phyloP scores from a whole-genome alignment of 306 rosid genomes.

The Quercus cerris region DNA sequence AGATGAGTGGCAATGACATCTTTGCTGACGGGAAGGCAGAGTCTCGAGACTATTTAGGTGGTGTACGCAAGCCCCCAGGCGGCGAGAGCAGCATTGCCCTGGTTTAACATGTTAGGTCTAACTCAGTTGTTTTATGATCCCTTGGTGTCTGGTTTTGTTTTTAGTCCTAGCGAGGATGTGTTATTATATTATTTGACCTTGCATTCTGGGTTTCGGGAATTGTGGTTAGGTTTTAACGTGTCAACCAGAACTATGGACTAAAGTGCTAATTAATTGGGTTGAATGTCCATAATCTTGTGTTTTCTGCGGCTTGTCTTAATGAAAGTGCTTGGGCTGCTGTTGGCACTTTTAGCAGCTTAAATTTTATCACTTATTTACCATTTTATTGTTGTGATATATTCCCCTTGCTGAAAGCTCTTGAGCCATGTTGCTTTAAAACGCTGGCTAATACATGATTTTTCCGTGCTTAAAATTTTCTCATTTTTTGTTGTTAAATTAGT shows the following conservation, averaged over 20 bases:
- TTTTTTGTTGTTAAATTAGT: no score
- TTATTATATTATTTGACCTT: conserved; percentile 71
- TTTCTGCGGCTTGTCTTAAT: conserved; percentile 43
- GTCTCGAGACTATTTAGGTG: conserved; percentile 87
- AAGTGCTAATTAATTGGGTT: conserved; percentile 87
- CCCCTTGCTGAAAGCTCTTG: no score
- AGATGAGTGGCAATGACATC: conserved; percentile 90
- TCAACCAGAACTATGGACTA: conserved; percentile 50
- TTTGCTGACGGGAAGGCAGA: conserved; percentile 96
- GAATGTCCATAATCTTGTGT: conserved; percentile 65
- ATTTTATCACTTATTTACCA: neutral
- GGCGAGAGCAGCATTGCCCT: conserved; percentile 99
- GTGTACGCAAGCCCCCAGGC: conserved; percentile 98
- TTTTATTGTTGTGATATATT: no score
- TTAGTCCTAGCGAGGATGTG: conserved; percentile 53
- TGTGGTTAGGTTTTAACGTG: conserved; percentile 67
- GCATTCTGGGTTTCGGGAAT: conserved; percentile 66
- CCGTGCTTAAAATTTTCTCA: no score
- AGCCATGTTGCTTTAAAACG: neutral
- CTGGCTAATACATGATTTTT: no score
- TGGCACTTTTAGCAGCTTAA: conserved; percentile 6
- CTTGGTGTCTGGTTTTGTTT: conserved; percentile 49
- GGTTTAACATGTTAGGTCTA: conserved; percentile 81
- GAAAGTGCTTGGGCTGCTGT: conserved; percentile 59
- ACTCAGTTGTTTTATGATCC: conserved; percentile 36